Percentiles rank a stretch among this genome's conserved stretches.
phyloP scores from a whole-genome alignment of 2,329 filamentous ascomycete genomes.

The Dactylella cylindrospora region DNA sequence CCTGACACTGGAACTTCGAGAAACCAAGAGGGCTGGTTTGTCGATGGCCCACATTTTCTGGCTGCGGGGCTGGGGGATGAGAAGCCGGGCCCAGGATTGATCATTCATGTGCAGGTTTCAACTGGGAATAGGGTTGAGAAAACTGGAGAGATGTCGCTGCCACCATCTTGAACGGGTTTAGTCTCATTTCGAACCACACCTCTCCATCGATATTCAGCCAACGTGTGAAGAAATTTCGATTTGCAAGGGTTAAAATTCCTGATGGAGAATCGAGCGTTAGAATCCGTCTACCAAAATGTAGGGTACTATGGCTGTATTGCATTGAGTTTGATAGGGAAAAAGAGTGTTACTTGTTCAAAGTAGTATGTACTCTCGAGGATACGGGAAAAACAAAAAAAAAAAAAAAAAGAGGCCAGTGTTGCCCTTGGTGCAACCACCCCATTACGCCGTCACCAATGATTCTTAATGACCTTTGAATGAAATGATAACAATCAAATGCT shows the following conservation, averaged over 20 bases:
- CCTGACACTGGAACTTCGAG: conserved; percentile 45
- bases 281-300: conserved; percentile 23
- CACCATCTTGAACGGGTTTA: conserved; percentile 42
- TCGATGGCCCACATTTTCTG: conserved; percentile 43
- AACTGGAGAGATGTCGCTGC: conserved; percentile 27
- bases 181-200: conserved; percentile 39
- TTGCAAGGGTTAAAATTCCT: conserved; percentile 44
- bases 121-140: conserved; percentile 41
- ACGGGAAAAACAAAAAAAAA: no score
- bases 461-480: no score
- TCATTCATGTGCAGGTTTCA: conserved; percentile 45
- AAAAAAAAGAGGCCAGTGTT: no score
- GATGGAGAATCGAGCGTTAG: conserved; percentile 25
- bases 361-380: no score
- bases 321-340: no score
- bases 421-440: no score
- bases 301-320: conserved; percentile 16
- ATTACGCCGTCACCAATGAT: no score
- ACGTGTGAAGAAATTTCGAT: conserved; percentile 39
- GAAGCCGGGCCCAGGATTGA: conserved; percentile 45
- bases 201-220: conserved; percentile 31
- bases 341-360: no score
- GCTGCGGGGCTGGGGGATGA: conserved; percentile 45
- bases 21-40: conserved; percentile 44
- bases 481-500: no score